Evolutionary conservation across 352 stramenopile genomes (phyloP).

Genomic region (Globisporangium barbulae): DNA sequence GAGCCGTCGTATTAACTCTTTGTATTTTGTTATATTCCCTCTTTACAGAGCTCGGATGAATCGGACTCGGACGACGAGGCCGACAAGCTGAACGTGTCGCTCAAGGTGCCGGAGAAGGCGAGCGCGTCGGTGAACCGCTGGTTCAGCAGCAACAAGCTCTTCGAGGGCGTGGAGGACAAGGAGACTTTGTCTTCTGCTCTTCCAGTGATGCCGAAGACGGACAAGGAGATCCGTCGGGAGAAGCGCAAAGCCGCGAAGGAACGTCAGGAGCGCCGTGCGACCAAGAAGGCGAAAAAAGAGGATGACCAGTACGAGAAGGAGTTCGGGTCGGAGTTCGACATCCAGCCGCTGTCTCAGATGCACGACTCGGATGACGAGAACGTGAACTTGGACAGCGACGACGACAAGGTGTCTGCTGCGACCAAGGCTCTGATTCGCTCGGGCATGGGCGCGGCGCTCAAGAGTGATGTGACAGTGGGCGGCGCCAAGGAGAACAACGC

Average conservation of each 20-base stretch:
- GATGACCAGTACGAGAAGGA: constrained; percentile 83
- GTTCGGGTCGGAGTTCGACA: constrained; percentile 67
- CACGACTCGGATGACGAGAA: constrained; percentile 38
- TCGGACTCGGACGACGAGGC: constrained; percentile 50
- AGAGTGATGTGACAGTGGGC: constrained; percentile 16
- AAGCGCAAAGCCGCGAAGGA: constrained; percentile 95
- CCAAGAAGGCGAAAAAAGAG: constrained; percentile 82
- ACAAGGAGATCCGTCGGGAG: constrained; percentile 97
- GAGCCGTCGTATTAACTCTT: not conserved
- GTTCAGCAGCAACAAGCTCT: constrained; percentile 85
- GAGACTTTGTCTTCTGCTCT: constrained; percentile 29
- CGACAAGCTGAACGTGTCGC: constrained; percentile 58
- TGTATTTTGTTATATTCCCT: not conserved
- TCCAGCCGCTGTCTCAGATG: constrained; percentile 30
- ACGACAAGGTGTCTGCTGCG: constrained; percentile 56
- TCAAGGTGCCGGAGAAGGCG: constrained; percentile 79
- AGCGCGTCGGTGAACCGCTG: constrained; percentile 74
- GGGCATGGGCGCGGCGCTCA: constrained; percentile 73
- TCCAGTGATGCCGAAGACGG: constrained; percentile 95
- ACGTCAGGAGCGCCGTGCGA: constrained; percentile 81
- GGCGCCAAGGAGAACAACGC: constrained; percentile 23
- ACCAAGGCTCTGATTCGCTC: constrained; percentile 85
- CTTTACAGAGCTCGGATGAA: constrained; percentile 79
- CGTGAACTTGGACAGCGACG: constrained; percentile 30
- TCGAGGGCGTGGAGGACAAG: constrained; percentile 70